A percentile compares a stretch with the other conserved stretches of the same genome.
Evolutionary conservation across 768 basidiomycete genomes (phyloP).

Genomic region (Botryobasidium botryosum): DNA sequence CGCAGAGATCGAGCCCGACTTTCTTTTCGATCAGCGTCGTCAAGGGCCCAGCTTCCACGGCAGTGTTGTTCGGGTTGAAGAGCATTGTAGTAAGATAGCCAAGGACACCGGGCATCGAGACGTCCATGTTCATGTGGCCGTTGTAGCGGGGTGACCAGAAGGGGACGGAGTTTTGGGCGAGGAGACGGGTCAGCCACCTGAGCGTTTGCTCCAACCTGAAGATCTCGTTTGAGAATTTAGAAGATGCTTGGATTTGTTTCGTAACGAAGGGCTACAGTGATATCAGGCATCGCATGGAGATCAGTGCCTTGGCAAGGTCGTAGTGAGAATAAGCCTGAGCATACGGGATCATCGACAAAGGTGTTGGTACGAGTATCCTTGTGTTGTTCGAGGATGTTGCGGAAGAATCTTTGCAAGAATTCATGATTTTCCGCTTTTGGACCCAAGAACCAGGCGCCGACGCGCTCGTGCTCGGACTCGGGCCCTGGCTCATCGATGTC

Average conservation of each 20-base stretch:
- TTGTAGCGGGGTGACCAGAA: conserved; percentile 27
- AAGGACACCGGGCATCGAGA: conserved; percentile 17
- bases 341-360: conserved; percentile 19
- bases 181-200: conserved; percentile 11
- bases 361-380: conserved; percentile 17
- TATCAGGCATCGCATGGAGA: neutral
- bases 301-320: neutral
- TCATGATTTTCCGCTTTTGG: conserved; percentile 25
- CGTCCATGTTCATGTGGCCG: conserved; percentile 26
- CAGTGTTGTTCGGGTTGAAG: conserved; percentile 31
- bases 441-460: conserved; percentile 26
- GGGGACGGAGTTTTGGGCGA: conserved; percentile 22
- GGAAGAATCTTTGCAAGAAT: conserved; percentile 17
- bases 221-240: conserved; percentile 14
- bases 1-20: conserved; percentile 26
- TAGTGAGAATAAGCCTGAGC: conserved; percentile 4
- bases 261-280: conserved; percentile 15
- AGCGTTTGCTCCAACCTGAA: conserved; percentile 14
- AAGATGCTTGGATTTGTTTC: conserved; percentile 11
- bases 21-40: conserved; percentile 25
- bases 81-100: conserved; percentile 18
- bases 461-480: conserved; percentile 12
- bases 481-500: neutral
- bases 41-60: conserved; percentile 26
- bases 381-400: conserved; percentile 16